Conservation (phyloP, 2,329 filamentous ascomycete species). For the Sordariomycetes sp. region DNA sequence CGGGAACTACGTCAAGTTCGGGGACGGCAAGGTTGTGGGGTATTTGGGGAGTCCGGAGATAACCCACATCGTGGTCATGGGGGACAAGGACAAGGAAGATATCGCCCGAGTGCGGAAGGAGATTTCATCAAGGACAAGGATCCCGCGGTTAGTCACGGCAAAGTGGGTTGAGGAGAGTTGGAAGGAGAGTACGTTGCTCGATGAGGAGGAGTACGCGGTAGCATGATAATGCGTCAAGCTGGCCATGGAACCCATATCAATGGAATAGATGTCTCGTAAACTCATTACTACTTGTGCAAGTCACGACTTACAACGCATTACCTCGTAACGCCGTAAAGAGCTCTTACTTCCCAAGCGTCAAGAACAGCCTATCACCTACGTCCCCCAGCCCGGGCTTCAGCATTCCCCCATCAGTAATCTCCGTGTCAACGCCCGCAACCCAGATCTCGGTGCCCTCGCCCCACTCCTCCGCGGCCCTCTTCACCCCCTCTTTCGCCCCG, state of each 20-base stretch:
- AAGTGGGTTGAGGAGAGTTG: constrained; percentile 75
- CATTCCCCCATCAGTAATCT: constrained; percentile 73
- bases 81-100: constrained; percentile 23
- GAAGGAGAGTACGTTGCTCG: constrained; percentile 65
- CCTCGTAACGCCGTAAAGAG: background rate
- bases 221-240: constrained; percentile 7
- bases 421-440: constrained; percentile 68
- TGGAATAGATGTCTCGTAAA: background rate
- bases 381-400: constrained; percentile 84
- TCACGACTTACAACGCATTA: background rate
- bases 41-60: constrained; percentile 38
- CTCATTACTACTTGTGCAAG: background rate
- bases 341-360: constrained; percentile 71
- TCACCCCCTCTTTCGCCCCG: constrained; percentile 61
- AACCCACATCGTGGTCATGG: constrained; percentile 61
- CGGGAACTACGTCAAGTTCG: constrained; percentile 55
- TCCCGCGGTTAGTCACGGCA: constrained; percentile 59
- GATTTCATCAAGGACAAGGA: constrained; percentile 30
- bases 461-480: constrained; percentile 66
- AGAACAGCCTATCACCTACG: constrained; percentile 78
- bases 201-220: constrained; percentile 56
- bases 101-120: constrained; percentile 28
- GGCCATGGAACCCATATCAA: background rate
- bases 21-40: constrained; percentile 47
- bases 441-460: constrained; percentile 68